Conservation (phyloP, 2,329 filamentous ascomycete species). For the Xylariaceae sp. region DNA sequence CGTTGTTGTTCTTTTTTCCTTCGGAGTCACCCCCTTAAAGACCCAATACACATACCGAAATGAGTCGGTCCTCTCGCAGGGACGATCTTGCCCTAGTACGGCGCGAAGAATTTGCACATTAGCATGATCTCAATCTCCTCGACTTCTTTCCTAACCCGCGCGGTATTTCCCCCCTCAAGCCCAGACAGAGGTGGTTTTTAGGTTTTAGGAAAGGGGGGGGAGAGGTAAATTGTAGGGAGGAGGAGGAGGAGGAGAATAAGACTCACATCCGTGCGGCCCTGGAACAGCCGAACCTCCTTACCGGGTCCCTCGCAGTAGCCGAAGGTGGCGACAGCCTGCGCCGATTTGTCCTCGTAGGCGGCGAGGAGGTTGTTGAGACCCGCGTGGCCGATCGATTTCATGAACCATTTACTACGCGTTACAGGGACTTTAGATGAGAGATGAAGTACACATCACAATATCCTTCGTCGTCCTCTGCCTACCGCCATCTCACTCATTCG, state of each 20-base stretch:
- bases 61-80: slow-evolving; percentile 69
- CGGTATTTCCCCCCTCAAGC: too few relatives aligned
- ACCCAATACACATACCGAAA: slow-evolving; percentile 61
- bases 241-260: background rate
- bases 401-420: slow-evolving; percentile 78
- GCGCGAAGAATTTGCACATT: background rate
- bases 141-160: too few relatives aligned
- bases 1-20: too few relatives aligned
- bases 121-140: background rate
- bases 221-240: background rate
- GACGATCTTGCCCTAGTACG: slow-evolving; percentile 65
- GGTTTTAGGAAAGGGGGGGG: too few relatives aligned
- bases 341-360: slow-evolving; percentile 84
- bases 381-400: slow-evolving; percentile 72
- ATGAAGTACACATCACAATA: background rate
- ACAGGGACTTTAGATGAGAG: too few relatives aligned
- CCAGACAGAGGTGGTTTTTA: too few relatives aligned
- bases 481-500: background rate
- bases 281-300: slow-evolving; percentile 78
- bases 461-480: too few relatives aligned
- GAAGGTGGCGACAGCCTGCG: slow-evolving; percentile 93
- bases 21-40: background rate
- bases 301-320: slow-evolving; percentile 84
- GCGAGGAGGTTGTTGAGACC: slow-evolving; percentile 87
- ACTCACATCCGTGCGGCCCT: slow-evolving; percentile 75